Evolutionary conservation across 208 protist genomes (phyloP), one percentile per base, ranked within the genome.

Genomic region (Zelonia costaricensis): DNA sequence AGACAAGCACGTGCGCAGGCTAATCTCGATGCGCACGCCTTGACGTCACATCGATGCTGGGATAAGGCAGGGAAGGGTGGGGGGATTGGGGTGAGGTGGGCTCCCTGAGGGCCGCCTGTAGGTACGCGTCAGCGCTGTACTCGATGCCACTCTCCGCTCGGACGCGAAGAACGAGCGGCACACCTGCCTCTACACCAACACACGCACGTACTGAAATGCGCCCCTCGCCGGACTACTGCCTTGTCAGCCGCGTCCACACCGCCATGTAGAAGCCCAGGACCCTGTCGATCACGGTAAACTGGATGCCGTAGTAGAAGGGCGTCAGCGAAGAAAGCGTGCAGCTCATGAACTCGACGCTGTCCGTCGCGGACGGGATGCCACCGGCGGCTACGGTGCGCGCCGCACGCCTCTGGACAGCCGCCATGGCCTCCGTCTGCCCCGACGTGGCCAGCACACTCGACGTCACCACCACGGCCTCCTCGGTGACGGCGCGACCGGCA

Each of bases 181-280:
- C n/a, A n/a, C n/a, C n/a, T n/a, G n/a, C n/a, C n/a, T n/a, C n/a
- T n/a, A n/a, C n/a, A n/a, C n/a, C n/a, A n/a, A n/a, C n/a, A n/a
- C n/a, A n/a, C n/a, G n/a, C n/a, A n/a, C n/a, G n/a, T n/a, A n/a
- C n/a, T n/a, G n/a, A n/a, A n/a, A n/a, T n/a, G n/a, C n/a, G n/a
- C n/a, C n/a, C n/a, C n/a, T n/a, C n/a, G n/a, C n/a, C n/a, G n/a
- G n/a, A 35, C 42, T 73, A 74, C 20, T 72, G 71, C 31, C 62
- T 70, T 18, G 72, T 77, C 55, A 95, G 46, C 12, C 89, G 80
- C 4, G 76, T 84, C 84, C 86, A 92, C 20, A 91, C 80, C 2
- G 80, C 81, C 75, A 92, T 76, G 69, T 95, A 95, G 64, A 95
- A 95, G 35, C 73, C 73, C 22, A 95, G 74, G 33, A 89, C 45